Evolutionary conservation across 2,329 filamentous ascomycete species (phyloP).

Genomic region (Epichloe elymi): DNA sequence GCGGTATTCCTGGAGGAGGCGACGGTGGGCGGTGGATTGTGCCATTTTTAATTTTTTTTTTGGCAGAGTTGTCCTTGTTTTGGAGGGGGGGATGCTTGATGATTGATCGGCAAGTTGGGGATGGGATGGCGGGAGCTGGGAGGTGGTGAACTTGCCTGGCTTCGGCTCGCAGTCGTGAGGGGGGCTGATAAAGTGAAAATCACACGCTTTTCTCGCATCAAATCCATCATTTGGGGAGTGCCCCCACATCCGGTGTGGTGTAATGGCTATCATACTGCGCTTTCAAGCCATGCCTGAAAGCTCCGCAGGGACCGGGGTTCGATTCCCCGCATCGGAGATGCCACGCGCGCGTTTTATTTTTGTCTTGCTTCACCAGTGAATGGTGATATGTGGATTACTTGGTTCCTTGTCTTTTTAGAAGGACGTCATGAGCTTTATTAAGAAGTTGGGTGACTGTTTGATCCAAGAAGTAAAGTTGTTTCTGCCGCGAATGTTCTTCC

Average conservation of each 20-base stretch:
- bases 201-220: fast-evolving
- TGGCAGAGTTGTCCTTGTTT: background rate
- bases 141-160: too few relatives aligned
- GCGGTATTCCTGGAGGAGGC: constrained; percentile 93
- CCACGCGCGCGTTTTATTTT: fast-evolving
- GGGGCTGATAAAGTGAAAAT: fast-evolving
- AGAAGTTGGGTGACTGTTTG: fast-evolving
- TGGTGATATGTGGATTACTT: too few relatives aligned
- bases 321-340: constrained; percentile 8
- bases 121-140: too few relatives aligned
- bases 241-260: constrained; percentile 6
- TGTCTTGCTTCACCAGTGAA: too few relatives aligned
- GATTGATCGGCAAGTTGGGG: too few relatives aligned
- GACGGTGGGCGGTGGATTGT: constrained; percentile 53
- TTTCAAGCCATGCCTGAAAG: background rate
- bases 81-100: too few relatives aligned
- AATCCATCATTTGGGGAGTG: too few relatives aligned
- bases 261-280: constrained; percentile 10
- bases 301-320: constrained; percentile 9
- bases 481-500: too few relatives aligned
- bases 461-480: too few relatives aligned
- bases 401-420: too few relatives aligned
- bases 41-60: constrained; percentile 31
- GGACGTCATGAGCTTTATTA: too few relatives aligned
- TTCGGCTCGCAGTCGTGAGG: too few relatives aligned